Evolutionary conservation across 495 filamentous ascomycete species (phyloP), one percentile per base, ranked within the genome.

Genomic region (Cenococcum geophilum): DNA sequence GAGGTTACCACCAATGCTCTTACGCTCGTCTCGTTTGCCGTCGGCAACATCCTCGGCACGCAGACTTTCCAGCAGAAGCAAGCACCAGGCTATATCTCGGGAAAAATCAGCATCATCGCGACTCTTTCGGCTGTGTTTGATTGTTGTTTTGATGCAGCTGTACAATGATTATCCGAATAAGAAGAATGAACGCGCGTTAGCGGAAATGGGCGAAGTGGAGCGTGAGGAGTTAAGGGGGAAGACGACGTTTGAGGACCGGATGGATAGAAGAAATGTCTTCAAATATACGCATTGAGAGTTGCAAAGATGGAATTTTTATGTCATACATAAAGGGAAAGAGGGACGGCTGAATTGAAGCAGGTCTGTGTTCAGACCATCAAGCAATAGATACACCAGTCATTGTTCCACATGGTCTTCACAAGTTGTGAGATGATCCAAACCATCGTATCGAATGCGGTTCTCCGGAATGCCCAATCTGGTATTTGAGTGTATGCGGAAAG

Each of bases 261-360:
- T 72, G 51, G 73, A 75, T 65, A 54, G 71, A 18, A 62, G 69
- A 22, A 74, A 75, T 62, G 53, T 58, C 27, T 71, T 81, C 62
- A 77, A 72, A 62, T 68, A 68, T 63, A 70, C 68, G 22, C 69
- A 56, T 53, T 69, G 52, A 64, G 11, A 32, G 6, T 6, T 32
- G 27, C 27, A 6, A 6, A 32, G 27, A 32, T 6, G 27, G 27
- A 32, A 32, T 32, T 32, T 2, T 32, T 32, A 32, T 32, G 27
- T 32, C 27, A 32, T 14, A 45, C 4, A 18, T 10, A 45, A 45
- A 45, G 14, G 40, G 4, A 14, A 14, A 14, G 11, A 16, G 40
- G 11, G 11, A 45, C 18, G 40, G 11, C 2, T 14, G 18, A 45
- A 14, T 45, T 14, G 18, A 4, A 18, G 40, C 40, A 45, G 36